A percentile compares a stretch with the other conserved stretches of the same genome.
phyloP scores from a whole-genome alignment of 495 filamentous ascomycete species.

The Aspergillus sclerotioniger region DNA sequence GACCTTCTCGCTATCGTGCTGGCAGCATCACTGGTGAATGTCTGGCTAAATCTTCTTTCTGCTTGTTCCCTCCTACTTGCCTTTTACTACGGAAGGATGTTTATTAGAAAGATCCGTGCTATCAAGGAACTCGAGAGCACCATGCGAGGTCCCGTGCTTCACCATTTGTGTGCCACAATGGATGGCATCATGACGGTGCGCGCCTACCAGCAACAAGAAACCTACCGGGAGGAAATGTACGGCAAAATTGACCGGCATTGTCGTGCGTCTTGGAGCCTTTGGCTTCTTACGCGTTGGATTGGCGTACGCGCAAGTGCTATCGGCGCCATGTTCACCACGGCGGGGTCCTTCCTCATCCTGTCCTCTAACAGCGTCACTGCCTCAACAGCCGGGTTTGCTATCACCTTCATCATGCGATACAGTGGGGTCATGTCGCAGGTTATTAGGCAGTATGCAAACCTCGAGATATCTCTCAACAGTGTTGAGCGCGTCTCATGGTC shows the following conservation, averaged over 20 bases:
- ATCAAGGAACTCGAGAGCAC: constrained; percentile 67
- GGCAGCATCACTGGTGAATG: constrained; percentile 2
- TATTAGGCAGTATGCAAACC: constrained; percentile 58
- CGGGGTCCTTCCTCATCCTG: constrained; percentile 53
- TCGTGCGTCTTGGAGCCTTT: constrained; percentile 59
- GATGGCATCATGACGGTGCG: constrained; percentile 68
- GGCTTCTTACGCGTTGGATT: constrained; percentile 69
- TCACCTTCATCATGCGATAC: constrained; percentile 60
- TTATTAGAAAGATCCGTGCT: neutral
- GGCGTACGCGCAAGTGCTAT: constrained; percentile 59
- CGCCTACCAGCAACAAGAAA: constrained; percentile 59
- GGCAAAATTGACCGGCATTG: constrained; percentile 57
- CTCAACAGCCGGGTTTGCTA: constrained; percentile 62
- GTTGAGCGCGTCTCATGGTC: constrained; percentile 68
- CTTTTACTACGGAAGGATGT: constrained; percentile 53
- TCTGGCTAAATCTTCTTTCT: neutral
- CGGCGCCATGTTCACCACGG: constrained; percentile 57
- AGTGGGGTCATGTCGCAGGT: constrained; percentile 56
- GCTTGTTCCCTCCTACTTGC: neutral
- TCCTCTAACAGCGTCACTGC: constrained; percentile 49
- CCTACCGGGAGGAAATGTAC: constrained; percentile 63
- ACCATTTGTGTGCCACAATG: constrained; percentile 66
- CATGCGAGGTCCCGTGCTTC: constrained; percentile 67
- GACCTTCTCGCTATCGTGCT: constrained; percentile 3
- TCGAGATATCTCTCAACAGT: constrained; percentile 69